These are phyloP conservation scores for Aspergillus fumigatiaffinis DNA, from an alignment of 2,329 filamentous ascomycete genomes.

Conservation along the genomic window DNA sequence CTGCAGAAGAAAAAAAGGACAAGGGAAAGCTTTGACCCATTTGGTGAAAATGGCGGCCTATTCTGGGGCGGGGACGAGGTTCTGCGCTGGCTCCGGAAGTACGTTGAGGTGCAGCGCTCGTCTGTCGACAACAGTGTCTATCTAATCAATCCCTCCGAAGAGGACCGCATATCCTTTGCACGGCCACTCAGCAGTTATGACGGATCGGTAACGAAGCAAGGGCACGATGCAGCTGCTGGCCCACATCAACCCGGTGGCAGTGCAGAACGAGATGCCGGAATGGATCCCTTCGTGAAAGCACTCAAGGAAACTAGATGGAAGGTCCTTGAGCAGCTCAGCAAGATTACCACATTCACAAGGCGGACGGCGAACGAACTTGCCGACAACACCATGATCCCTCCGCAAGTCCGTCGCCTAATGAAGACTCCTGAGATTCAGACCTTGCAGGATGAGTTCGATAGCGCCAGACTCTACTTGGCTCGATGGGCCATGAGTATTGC, in stretches of 20 bases:
- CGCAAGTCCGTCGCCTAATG: conserved; percentile 78
- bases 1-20: conserved; percentile 85
- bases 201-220: conserved; percentile 33
- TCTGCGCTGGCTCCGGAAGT: conserved; percentile 80
- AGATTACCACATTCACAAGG: conserved; percentile 92
- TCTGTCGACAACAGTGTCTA: conserved; percentile 86
- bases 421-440: conserved; percentile 93
- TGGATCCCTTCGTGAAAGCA: conserved; percentile 91
- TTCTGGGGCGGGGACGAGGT: conserved; percentile 99
- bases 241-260: conserved; percentile 28
- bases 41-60: conserved; percentile 72
- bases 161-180: conserved; percentile 80
- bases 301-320: conserved; percentile 96
- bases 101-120: conserved; percentile 77
- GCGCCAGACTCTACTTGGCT: conserved; percentile 86
- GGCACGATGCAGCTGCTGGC: conserved; percentile 32
- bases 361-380: conserved; percentile 87
- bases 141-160: conserved; percentile 77
- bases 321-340: conserved; percentile 92
- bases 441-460: conserved; percentile 94
- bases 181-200: conserved; percentile 36
- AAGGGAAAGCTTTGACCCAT: conserved; percentile 83
- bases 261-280: conserved; percentile 60
- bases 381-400: conserved; percentile 86
- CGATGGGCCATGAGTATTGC: conserved; percentile 99